Evolutionary conservation across 768 basidiomycete genomes (phyloP).

Genomic region (Mycena floridula): DNA sequence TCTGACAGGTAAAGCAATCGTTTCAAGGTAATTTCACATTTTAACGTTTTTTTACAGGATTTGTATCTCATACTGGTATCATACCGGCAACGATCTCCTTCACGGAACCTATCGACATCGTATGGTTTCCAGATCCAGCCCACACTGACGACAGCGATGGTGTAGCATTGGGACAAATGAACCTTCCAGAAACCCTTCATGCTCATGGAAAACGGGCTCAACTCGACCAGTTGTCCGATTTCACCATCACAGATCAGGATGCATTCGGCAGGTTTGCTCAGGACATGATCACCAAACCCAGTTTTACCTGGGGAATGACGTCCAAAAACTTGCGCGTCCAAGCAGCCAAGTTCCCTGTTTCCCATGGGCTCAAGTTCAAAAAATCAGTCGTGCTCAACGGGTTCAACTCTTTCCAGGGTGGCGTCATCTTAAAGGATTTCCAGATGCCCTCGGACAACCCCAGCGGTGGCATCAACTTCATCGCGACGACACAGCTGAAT

Average conservation of each 20-base stretch:
- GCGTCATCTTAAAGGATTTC: slow-evolving; percentile 50
- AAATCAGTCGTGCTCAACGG: slow-evolving; percentile 57
- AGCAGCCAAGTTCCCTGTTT: slow-evolving; percentile 61
- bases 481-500: slow-evolving; percentile 44
- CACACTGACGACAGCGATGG: slow-evolving; percentile 37
- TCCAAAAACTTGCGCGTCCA: slow-evolving; percentile 55
- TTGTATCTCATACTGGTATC: slow-evolving; percentile 58
- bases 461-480: slow-evolving; percentile 61
- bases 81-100: slow-evolving; percentile 61
- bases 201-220: slow-evolving; percentile 51
- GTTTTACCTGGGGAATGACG: slow-evolving; percentile 62
- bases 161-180: slow-evolving; percentile 49
- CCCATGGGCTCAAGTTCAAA: slow-evolving; percentile 59
- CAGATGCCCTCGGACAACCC: slow-evolving; percentile 64
- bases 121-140: too few relatives aligned
- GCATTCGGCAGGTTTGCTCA: slow-evolving; percentile 59
- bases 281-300: slow-evolving; percentile 57
- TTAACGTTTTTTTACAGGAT: slow-evolving; percentile 1
- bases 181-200: slow-evolving; percentile 33
- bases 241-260: slow-evolving; percentile 47
- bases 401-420: slow-evolving; percentile 54
- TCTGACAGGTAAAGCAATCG: slow-evolving; percentile 48
- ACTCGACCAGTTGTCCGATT: slow-evolving; percentile 55
- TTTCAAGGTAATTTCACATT: not conserved
- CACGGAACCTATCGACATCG: slow-evolving; percentile 47